phyloP scores from a whole-genome alignment of 73 alveolate genomes.

The Paramecium bursaria region DNA sequence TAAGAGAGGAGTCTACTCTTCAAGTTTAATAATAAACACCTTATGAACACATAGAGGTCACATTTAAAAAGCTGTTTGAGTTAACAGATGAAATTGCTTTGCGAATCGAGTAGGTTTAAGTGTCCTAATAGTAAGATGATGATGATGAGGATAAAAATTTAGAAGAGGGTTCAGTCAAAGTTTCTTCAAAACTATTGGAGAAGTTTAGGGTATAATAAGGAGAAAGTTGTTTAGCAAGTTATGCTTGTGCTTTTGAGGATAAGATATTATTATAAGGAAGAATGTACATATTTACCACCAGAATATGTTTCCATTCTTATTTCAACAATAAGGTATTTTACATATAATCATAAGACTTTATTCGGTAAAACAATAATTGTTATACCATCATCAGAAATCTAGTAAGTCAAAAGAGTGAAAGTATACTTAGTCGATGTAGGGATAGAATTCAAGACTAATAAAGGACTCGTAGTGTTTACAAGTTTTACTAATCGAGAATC shows the following conservation, averaged over 20 bases:
- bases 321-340: slow-evolving; percentile 72
- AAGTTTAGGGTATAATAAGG: slow-evolving; percentile 57
- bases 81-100: slow-evolving; percentile 34
- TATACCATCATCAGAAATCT: slow-evolving; percentile 71
- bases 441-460: slow-evolving; percentile 22
- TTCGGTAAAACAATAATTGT: slow-evolving; percentile 78
- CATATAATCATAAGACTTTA: slow-evolving; percentile 58
- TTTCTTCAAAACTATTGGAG: slow-evolving; percentile 34
- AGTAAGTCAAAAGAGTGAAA: slow-evolving; percentile 50
- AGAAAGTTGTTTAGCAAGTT: slow-evolving; percentile 68
- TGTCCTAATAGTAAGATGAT: slow-evolving; percentile 20
- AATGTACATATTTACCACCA: slow-evolving; percentile 72
- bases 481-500: slow-evolving; percentile 35
- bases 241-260: slow-evolving; percentile 71
- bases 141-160: slow-evolving; percentile 32
- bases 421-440: slow-evolving; percentile 50
- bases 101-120: background rate
- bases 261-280: slow-evolving; percentile 79
- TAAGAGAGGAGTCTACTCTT: background rate
- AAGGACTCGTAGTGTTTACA: slow-evolving; percentile 37
- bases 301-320: slow-evolving; percentile 77
- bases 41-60: slow-evolving; percentile 6
- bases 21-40: slow-evolving; percentile 7
- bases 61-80: slow-evolving; percentile 20
- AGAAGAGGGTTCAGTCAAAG: slow-evolving; percentile 60